Percentiles rank a stretch among this genome's conserved stretches.
Evolutionary conservation across 331 rosid genomes (phyloP).

Genomic region (Telfairia occidentalis): DNA sequence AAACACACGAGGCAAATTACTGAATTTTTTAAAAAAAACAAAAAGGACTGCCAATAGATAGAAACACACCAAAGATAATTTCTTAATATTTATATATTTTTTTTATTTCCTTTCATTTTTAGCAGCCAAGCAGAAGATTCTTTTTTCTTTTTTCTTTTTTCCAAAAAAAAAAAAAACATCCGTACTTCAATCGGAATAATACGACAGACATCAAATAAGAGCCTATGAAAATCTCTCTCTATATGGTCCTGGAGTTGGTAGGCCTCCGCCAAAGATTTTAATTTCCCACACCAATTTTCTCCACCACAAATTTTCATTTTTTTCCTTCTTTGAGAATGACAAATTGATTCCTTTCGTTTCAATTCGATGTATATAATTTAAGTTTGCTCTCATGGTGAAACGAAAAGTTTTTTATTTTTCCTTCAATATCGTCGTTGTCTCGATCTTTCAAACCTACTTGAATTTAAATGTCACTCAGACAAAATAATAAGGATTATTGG

Average conservation of each 20-base stretch:
- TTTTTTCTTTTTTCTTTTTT: not conserved
- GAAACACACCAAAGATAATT: not conserved
- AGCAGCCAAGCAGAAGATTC: not conserved
- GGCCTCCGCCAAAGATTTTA: not conserved
- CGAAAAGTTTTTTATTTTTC: not conserved
- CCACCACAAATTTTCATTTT: not conserved
- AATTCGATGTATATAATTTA: not conserved
- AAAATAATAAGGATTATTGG: constrained; percentile 3
- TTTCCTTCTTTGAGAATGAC: not conserved
- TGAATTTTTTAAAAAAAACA: not conserved
- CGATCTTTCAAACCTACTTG: not conserved
- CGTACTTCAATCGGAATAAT: not conserved
- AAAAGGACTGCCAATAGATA: not conserved
- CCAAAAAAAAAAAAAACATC: not conserved
- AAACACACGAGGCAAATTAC: not conserved
- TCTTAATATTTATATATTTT: not conserved
- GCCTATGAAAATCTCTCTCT: not conserved
- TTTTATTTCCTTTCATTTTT: not conserved
- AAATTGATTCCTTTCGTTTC: not conserved
- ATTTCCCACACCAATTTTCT: not conserved
- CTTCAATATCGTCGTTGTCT: not conserved
- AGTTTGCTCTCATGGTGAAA: not conserved
- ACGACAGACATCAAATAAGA: not conserved
- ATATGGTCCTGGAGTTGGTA: not conserved
- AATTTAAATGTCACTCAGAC: not conserved